Conservation (phyloP, 1,139 yeast genomes). For the Pneumocystis oryctolagi region DNA sequence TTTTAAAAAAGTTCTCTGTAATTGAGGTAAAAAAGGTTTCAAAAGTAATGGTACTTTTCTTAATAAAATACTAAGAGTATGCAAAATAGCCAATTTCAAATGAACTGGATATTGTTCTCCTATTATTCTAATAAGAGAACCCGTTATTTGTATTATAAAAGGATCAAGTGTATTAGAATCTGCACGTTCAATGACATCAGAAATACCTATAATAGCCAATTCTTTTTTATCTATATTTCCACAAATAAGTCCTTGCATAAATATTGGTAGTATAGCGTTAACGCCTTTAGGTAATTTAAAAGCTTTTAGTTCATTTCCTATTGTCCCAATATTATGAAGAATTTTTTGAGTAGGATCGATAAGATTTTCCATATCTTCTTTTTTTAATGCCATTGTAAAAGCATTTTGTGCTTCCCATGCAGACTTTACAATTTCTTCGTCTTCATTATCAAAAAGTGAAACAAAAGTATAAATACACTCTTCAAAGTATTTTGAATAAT, state of each 20-base stretch:
- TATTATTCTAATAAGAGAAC: slow-evolving; percentile 93
- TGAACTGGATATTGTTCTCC: slow-evolving; percentile 89
- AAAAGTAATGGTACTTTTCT: slow-evolving; percentile 76
- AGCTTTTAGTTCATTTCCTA: slow-evolving; percentile 57
- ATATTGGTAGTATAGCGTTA: slow-evolving; percentile 72
- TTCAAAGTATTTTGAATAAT: slow-evolving; percentile 55
- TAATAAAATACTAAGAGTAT: slow-evolving; percentile 66
- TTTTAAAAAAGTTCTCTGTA: slow-evolving; percentile 92
- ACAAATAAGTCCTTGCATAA: slow-evolving; percentile 89
- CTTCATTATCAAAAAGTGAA: slow-evolving; percentile 55
- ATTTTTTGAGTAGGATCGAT: slow-evolving; percentile 70
- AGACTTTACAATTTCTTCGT: slow-evolving; percentile 46
- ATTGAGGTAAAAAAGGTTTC: slow-evolving; percentile 91
- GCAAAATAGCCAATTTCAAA: slow-evolving; percentile 79
- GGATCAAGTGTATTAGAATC: slow-evolving; percentile 71
- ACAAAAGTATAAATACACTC: slow-evolving; percentile 67
- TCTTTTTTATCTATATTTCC: slow-evolving; percentile 79
- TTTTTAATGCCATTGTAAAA: slow-evolving; percentile 46
- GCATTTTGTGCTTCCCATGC: slow-evolving; percentile 56
- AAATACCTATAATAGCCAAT: slow-evolving; percentile 73
- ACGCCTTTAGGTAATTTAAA: slow-evolving; percentile 73
- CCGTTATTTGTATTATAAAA: slow-evolving; percentile 84
- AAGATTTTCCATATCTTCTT: slow-evolving; percentile 59
- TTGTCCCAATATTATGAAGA: slow-evolving; percentile 47
- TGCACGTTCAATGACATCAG: slow-evolving; percentile 73